Conservation (phyloP, 177 flowering plant genomes). For the Vitis hybrid region DNA sequence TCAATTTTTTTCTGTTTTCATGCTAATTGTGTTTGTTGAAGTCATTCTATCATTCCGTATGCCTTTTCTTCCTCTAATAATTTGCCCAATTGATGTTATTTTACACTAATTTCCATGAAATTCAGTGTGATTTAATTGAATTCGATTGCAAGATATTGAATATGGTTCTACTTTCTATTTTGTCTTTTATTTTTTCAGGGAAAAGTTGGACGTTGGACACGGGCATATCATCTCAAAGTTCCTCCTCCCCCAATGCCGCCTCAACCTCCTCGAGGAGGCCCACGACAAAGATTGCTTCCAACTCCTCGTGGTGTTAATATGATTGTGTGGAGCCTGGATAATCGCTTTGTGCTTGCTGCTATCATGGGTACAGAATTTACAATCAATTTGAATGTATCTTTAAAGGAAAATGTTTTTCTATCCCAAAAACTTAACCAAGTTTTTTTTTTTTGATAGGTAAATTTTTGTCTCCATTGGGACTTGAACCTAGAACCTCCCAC, state of each 20-base stretch:
- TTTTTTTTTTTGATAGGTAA: no score
- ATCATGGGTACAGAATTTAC: slow-evolving; percentile 71
- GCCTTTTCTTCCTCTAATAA: not conserved
- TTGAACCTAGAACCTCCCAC: no score
- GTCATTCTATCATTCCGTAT: not conserved
- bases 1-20: not conserved
- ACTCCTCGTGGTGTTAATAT: slow-evolving; percentile 99
- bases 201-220: slow-evolving; percentile 82
- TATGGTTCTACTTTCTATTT: not conserved
- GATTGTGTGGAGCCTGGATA: slow-evolving; percentile 98
- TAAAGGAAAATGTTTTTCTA: no score
- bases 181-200: slow-evolving; percentile 39
- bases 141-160: not conserved
- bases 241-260: slow-evolving; percentile 99
- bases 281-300: slow-evolving; percentile 88
- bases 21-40: not conserved
- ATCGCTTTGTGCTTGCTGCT: slow-evolving; percentile 98
- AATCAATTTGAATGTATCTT: not conserved
- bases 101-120: not conserved
- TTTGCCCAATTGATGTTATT: not conserved
- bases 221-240: slow-evolving; percentile 93
- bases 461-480: no score
- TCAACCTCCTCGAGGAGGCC: slow-evolving; percentile 92
- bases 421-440: no score
- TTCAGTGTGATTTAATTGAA: not conserved